Percentiles rank a stretch among this genome's conserved stretches.
Evolutionary conservation across 371 early-diverging fungal species (phyloP).

Genomic region (Mucor saturninus): DNA sequence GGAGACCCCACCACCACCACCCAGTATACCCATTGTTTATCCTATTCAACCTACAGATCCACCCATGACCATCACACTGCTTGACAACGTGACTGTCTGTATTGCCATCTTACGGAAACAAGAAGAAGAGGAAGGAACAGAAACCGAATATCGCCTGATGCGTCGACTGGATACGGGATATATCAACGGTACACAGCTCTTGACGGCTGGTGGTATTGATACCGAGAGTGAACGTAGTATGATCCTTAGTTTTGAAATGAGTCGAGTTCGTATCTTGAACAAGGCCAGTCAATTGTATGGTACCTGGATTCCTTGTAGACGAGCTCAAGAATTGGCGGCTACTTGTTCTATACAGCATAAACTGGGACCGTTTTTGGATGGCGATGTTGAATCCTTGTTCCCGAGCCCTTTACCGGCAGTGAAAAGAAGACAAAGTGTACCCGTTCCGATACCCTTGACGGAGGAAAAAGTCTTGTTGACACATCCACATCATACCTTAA

Average conservation of each 20-base stretch:
- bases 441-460: no score
- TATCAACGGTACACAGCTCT: constrained; percentile 82
- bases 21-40: constrained; percentile 17
- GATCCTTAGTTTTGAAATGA: constrained; percentile 85
- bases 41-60: constrained; percentile 38
- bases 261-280: constrained; percentile 76
- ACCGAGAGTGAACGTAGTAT: constrained; percentile 87
- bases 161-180: constrained; percentile 82
- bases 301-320: constrained; percentile 89
- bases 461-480: constrained; percentile 8
- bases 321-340: constrained; percentile 85
- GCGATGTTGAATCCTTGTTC: constrained; percentile 72
- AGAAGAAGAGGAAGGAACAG: constrained; percentile 16
- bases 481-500: constrained; percentile 38
- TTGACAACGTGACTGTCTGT: constrained; percentile 76
- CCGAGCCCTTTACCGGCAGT: constrained; percentile 71
- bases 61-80: constrained; percentile 71
- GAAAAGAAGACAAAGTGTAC: constrained; percentile 30
- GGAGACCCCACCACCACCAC: background rate
- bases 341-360: constrained; percentile 82
- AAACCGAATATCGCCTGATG: constrained; percentile 64
- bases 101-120: constrained; percentile 65
- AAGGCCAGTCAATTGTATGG: constrained; percentile 76
- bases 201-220: constrained; percentile 86
- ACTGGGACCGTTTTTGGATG: constrained; percentile 78